Evolutionary conservation across 2,329 filamentous ascomycete species (phyloP), one percentile per base, ranked within the genome.

Genomic region (Trichoderma guizhouense): DNA sequence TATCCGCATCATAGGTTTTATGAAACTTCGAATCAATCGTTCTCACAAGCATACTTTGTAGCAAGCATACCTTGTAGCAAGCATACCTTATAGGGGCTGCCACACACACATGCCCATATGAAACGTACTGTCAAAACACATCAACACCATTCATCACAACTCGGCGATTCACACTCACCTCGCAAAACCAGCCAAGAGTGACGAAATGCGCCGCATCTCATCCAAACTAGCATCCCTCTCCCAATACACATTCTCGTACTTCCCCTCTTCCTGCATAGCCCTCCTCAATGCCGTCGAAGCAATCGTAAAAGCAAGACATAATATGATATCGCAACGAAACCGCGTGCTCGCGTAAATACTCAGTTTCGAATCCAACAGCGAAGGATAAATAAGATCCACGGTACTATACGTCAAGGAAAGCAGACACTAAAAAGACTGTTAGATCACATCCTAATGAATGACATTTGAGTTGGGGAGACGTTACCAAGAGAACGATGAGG

Each of bases 31-130:
- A 2, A 57, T 18, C 14, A 57, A 28, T 15, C 12, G 8, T 34
- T 6, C 7, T 15, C 11, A 7, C 0, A 9, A n/a, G 3, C 2
- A 7, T 24, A 3, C 2, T 34, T 24, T 34, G 57, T 3, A 57
- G 15, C n/a, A n/a, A n/a, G n/a, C n/a, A n/a, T n/a, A n/a, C n/a
- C n/a, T n/a, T n/a, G n/a, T n/a, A n/a, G n/a, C 0, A 9, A n/a
- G 3, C 2, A 7, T 24, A 3, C 2, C 60, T 24, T 34, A 67
- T 3, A 57, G 15, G 0, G 64, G 64, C 15, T 67, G 64, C 64
- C 64, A 67, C 21, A 67, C 32, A 2, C 64, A 67, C 51, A 67
- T 57, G 9, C 64, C 47, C 64, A 67, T 67, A 4, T 67, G 64
- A 67, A 57, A 57, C 6, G 47, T 67, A n/a, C 64, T 67, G 3